Evolutionary conservation across 75 land plant genomes (phyloP).

Genomic region (Cupressus sempervirens): DNA sequence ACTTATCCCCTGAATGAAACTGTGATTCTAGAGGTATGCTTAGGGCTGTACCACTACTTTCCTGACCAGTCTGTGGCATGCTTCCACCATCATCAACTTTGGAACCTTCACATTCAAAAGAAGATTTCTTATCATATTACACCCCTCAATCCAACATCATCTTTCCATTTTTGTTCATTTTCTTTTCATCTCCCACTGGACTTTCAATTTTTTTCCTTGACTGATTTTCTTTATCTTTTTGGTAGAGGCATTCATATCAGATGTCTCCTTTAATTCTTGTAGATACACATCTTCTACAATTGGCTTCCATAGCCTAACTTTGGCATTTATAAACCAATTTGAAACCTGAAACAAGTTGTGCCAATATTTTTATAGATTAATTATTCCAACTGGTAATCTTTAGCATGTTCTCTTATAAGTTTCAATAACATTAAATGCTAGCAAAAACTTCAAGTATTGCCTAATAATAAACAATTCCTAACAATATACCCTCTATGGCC

Average conservation of each 20-base stretch:
- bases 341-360: no score
- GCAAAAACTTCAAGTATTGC: background rate
- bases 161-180: conserved; percentile 7
- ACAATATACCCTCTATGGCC: no score
- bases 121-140: background rate
- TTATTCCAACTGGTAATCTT: no score
- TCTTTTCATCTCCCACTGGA: conserved; percentile 9
- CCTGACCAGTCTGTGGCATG: conserved; percentile 13
- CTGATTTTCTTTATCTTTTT: conserved; percentile 14
- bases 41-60: conserved; percentile 8
- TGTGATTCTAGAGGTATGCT: conserved; percentile 13
- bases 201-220: background rate
- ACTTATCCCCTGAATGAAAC: background rate
- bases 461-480: no score
- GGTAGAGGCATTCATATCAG: background rate
- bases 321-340: no score
- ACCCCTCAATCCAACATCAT: background rate
- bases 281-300: conserved; percentile 75
- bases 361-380: no score
- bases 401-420: no score
- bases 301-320: conserved; percentile 89
- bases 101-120: conserved; percentile 7
- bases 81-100: conserved; percentile 9
- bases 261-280: conserved; percentile 38
- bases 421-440: background rate